Evolutionary conservation across 2,329 filamentous ascomycete species (phyloP), one percentile per base, ranked within the genome.

Genomic region (Pseudonectria foliicola): DNA sequence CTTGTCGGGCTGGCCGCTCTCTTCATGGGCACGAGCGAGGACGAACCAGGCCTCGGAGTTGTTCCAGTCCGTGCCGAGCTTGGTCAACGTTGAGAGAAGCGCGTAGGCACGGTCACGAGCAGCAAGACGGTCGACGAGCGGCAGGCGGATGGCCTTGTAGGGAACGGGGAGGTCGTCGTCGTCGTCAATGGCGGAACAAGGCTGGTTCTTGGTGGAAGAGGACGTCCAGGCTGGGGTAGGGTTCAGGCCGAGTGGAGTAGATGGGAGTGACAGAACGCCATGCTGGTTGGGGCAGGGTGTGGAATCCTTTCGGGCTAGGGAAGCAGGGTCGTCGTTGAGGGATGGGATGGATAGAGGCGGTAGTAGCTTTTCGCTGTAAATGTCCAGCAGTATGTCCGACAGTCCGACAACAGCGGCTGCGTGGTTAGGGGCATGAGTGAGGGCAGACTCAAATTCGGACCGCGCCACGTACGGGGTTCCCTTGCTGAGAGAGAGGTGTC

Each of bases 41-140:
- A 83, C 77, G 53, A 87, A 90, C 92, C 92, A 98, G 5, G 90
- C 92, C 56, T 96, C 92, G 1, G 85, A 80, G 56, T 82, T 77
- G 60, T 95, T 90, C 92, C 92, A 98, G 0, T 87, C 85, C 10
- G 70, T 72, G 7, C 90, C 90, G 7, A 89, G 74, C 57, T 88
- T 93, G 3, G 89, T 96, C 34, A 96, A 66, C 0, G 79, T 77
- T 0, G 83, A 84, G 3, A 98, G 68, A 12, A 98, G 71, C 10
- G 81, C 83, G 54, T 88, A 92, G 0, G 92, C 92, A 33, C 92
- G 76, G 55, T 96, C 92, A 13, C 90, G 79, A 12, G 89, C 85
- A 4, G 89, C 85, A n/a, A 96, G 75, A 10, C 88, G 78, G 57
- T 92, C 88, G 24, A 87, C 70, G 12, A 82, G 73, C 12, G 82